Percentiles rank a stretch among this genome's conserved stretches.
Evolutionary conservation across 768 basidiomycete species (phyloP).

Genomic region (Steccherinum ochraceum): DNA sequence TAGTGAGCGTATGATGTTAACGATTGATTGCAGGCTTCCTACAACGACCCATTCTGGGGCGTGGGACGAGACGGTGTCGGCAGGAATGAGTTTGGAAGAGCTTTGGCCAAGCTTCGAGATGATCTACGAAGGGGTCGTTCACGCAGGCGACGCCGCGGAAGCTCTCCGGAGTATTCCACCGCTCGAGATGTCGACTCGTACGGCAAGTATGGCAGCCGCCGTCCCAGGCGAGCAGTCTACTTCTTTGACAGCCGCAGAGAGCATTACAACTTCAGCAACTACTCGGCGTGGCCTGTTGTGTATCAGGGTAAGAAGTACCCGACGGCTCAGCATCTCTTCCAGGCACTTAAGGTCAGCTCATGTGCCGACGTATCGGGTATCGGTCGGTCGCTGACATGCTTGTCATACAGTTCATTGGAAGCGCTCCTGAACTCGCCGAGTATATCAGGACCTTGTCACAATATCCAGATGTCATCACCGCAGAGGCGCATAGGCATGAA

Average conservation of each 20-base stretch:
- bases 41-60: not conserved
- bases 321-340: slow-evolving; percentile 65
- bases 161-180: not conserved
- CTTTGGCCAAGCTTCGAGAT: not conserved
- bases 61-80: not conserved
- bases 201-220: no score
- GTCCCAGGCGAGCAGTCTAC: not conserved
- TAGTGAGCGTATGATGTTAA: no score
- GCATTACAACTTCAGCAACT: not conserved
- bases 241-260: not conserved
- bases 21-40: not conserved
- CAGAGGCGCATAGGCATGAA: slow-evolving; percentile 23
- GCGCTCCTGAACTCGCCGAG: slow-evolving; percentile 9
- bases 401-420: slow-evolving; percentile 22
- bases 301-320: slow-evolving; percentile 53
- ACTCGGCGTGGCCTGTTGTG: slow-evolving; percentile 53
- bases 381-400: no score
- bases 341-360: slow-evolving; percentile 38
- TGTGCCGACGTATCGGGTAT: not conserved
- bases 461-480: slow-evolving; percentile 15
- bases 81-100: not conserved
- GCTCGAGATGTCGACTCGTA: not conserved
- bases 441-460: slow-evolving; percentile 4
- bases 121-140: not conserved
- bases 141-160: not conserved